phyloP scores from a whole-genome alignment of 176 grass and related monocot species.

The maize (Zea mays) region Zm-B73-REFERENCE-NAM-5.0 NC_050101.1:121525001-121525500 shows the following conservation, averaged over 20 bases:
- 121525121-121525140: constrained; percentile 53
- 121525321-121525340: constrained; percentile 42
- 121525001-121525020: no score
- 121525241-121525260: constrained; percentile 77
- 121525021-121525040: background rate
- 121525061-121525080: background rate
- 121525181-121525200: constrained; percentile 60
- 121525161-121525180: constrained; percentile 69
- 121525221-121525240: constrained; percentile 78
- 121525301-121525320: constrained; percentile 91
- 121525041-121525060: background rate
- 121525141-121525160: constrained; percentile 90
- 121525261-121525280: constrained; percentile 85
- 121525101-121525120: constrained; percentile 48
- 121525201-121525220: constrained; percentile 79
- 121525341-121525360: background rate
- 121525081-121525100: constrained; percentile 66
- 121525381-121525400: background rate
- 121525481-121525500: constrained; percentile 76
- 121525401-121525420: background rate
- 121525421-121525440: no score
- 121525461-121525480: constrained; percentile 82
- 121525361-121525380: background rate
- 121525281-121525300: constrained; percentile 82
- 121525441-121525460: constrained; percentile 91